Percentiles rank a stretch among this genome's conserved stretches.
Evolutionary conservation across 305 asterid species (phyloP).

Genomic region (Solanum hybrid): DNA sequence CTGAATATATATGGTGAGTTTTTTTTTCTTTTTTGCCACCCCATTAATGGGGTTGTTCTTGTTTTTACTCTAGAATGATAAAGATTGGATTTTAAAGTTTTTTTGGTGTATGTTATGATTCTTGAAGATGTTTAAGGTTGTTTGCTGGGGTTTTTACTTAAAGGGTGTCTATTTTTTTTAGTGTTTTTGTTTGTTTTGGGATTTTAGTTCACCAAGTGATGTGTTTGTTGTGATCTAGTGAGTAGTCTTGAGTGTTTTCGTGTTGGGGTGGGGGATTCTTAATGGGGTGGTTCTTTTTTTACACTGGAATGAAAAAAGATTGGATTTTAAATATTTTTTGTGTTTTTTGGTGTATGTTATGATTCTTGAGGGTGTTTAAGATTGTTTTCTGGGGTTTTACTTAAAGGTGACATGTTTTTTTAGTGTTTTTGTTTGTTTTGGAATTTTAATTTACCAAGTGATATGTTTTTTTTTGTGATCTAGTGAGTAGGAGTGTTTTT

Average conservation of each 20-base stretch:
- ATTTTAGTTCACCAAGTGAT: neutral
- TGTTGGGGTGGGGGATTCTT: neutral
- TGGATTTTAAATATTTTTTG: neutral
- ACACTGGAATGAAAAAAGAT: neutral
- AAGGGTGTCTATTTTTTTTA: neutral
- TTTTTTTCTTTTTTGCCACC: neutral
- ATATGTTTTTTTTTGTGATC: neutral
- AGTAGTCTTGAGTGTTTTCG: neutral
- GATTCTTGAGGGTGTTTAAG: neutral
- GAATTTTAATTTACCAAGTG: neutral
- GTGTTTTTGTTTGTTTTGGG: neutral
- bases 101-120: neutral
- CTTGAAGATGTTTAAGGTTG: neutral
- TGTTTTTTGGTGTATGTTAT: neutral
- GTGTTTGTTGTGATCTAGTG: neutral
- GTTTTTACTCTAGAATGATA: neutral
- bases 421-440: neutral
- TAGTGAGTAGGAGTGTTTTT: neutral
- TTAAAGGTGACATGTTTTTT: neutral
- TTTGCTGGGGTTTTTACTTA: neutral
- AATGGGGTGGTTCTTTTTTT: neutral
- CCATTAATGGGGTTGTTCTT: neutral
- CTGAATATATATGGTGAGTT: constrained; percentile 44
- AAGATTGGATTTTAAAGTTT: neutral
- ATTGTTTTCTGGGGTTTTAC: neutral